A percentile compares a stretch with the other conserved stretches of the same genome.
phyloP scores from a whole-genome alignment of 257 asterid species.

The Nicotiana attenuata region DNA sequence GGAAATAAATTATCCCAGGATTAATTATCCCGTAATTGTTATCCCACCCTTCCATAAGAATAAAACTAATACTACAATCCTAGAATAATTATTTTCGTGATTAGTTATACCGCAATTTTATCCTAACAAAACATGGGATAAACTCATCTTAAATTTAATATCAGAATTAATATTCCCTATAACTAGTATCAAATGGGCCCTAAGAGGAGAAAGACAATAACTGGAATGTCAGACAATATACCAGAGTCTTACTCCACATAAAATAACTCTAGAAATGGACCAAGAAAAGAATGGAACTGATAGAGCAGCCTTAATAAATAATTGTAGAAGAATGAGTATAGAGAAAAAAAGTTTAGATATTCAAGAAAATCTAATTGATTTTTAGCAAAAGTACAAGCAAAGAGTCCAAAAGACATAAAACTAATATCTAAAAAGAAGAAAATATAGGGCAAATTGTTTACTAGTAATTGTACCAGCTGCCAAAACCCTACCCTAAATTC shows the following conservation, averaged over 20 bases:
- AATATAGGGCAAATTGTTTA: not conserved
- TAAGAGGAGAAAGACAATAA: conserved; percentile 17
- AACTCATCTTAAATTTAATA: no score
- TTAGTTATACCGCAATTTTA: no score
- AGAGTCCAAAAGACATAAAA: not conserved
- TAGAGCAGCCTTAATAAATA: conserved; percentile 17
- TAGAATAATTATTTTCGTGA: no score
- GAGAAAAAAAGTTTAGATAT: not conserved
- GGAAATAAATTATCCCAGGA: no score
- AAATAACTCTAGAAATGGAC: conserved; percentile 5
- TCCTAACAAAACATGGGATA: fast-evolving
- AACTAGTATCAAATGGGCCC: no score
- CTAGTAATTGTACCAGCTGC: not conserved
- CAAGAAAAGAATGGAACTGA: conserved; percentile 21
- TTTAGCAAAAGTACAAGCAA: conserved; percentile 5
- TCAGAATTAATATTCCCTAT: no score
- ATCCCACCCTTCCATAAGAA: no score
- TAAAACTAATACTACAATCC: no score
- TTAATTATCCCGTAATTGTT: no score
- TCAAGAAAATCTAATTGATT: conserved; percentile 1
- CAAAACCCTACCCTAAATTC: not conserved
- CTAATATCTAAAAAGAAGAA: not conserved
- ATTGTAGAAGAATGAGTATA: not conserved
- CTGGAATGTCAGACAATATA: conserved; percentile 27
- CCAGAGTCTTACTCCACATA: conserved; percentile 21